Base-by-base conservation (phyloP, 192 early-diverging fungal species). In the Funneliformis geosporum region DNA sequence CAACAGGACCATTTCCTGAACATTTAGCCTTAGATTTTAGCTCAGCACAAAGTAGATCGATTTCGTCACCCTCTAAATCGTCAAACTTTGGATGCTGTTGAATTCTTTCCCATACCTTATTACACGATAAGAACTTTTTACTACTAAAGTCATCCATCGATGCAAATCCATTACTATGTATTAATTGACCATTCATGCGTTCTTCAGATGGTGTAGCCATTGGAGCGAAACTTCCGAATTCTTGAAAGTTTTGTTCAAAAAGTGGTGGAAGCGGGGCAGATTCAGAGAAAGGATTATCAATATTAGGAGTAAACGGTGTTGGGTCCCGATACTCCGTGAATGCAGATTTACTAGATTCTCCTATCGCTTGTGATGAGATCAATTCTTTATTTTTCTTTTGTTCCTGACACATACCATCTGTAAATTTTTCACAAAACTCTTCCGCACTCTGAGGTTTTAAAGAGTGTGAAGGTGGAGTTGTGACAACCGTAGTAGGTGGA, bases 41-140 rank as follows among this genome's bases (percentile, higher is more conserved):
- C 55, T 88, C 86, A 59, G 59, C 61, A 39, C 89, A 90, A 9
- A 90, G 73, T 55, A 80, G 61, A 61, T 84, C 81, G 12, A 87
- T 82, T 40, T 88, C 87, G 66, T 88, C 86, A 64, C 87, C 86
- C 65, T 89, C 85, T 4, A 86, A 82, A 64, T 88, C 88, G 65
- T 90, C 89, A 76, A 89, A 86, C 27, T 85, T 86, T 55, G 89
- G 89, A 64, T 90, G 89, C 75, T 89, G 83, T 59, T 85, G 82
- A 67, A 90, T 76, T 11, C 82, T 81, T 72, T 89, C 88, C 89
- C 89, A 90, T n/a, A 85, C 85, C 46, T 89, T 79, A 69, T 79
- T 67, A 69, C 77, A 79, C 14, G 77, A 79, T 46, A 79, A 60
- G 60, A 61, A 79, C 9, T 59, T 79, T 43, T 79, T 79, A 69